These are phyloP conservation scores for Flaveria robusta DNA, from an alignment of 129 eudicot genomes.

Conservation along the genomic window DNA sequence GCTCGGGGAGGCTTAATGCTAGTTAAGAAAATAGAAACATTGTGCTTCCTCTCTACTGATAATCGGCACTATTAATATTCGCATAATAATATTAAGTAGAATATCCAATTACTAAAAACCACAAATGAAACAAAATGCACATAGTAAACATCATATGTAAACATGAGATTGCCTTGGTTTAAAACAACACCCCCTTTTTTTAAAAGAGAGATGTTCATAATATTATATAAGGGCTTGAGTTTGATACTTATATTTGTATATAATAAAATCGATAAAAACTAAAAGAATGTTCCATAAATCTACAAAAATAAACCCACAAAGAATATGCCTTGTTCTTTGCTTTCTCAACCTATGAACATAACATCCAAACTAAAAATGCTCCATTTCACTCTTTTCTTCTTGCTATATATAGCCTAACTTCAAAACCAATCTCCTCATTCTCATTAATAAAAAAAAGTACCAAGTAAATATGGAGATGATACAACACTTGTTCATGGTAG, in stretches of 20 bases:
- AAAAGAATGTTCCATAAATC: not conserved
- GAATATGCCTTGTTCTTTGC: constrained; percentile 31
- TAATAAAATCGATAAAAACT: not conserved
- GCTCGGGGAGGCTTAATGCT: no score
- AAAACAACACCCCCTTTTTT: no score
- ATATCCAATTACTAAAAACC: not conserved
- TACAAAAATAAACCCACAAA: not conserved
- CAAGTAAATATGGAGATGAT: constrained; percentile 32
- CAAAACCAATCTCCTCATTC: constrained; percentile 10
- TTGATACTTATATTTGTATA: constrained; percentile 8
- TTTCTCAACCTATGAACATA: constrained; percentile 17
- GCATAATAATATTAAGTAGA: not conserved
- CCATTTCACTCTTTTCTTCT: constrained; percentile 15
- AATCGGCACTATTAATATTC: not conserved
- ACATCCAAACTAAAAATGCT: not conserved
- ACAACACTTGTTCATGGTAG: constrained; percentile 40
- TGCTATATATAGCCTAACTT: constrained; percentile 21
- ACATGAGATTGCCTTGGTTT: no score
- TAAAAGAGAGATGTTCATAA: no score
- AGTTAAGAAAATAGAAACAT: no score
- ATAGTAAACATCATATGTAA: not conserved
- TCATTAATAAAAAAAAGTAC: not conserved
- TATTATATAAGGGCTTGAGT: constrained; percentile 6
- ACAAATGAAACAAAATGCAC: not conserved
- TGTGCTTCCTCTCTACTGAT: not conserved